Base-by-base conservation (phyloP, 257 asterid species). In the Solanum gracilifrons region DNA sequence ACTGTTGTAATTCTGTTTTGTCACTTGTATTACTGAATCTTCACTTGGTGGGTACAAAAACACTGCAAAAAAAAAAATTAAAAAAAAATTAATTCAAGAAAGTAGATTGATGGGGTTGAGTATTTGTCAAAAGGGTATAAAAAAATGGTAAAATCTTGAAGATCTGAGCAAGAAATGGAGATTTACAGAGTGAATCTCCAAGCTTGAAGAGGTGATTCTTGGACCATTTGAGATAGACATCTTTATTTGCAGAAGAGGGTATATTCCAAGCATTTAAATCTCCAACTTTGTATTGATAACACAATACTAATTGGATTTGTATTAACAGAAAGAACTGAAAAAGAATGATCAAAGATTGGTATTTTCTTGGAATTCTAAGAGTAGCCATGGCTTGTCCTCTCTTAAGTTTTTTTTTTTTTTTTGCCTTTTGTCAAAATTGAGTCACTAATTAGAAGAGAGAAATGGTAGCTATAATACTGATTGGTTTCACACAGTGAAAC, bases 1-100 rank as follows among this genome's bases (percentile, higher is more conserved):
- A 91, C 86, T 87, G 20, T 88, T 86, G 94, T 88, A 97, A 20
- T 95, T 87, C 29, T 90, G 92, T 32, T 89, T 85, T 10, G 94
- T 93, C 31, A 97, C 98, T 71, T 93, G 98, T 90, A 96, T 91
- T 79, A 96, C 92, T 11, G 99, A 96, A 87, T 97, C 99, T 89
- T 95, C 92, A 88, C 99, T 97, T 10, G 99, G 99, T 9, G 99
- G 99, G 92, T 94, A 96, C 92, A 97, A 90, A 90, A 97, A 97
- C 89, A 96, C 99, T 97, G 97, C 92, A 91, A 9, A 46, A 48
- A 68, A 7, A 9, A 6, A 3, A 27, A 1, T n/a, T n/a, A 0
- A 9, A 3, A 2, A 13, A 55, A 66, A 15, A 15, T 46, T 46
- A 51, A 51, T 16, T 35, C 85, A 73, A 71, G 64, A 37, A 10